Evolutionary conservation across 306 rosid species (phyloP).

Genomic region (Rosa rugosa): DNA sequence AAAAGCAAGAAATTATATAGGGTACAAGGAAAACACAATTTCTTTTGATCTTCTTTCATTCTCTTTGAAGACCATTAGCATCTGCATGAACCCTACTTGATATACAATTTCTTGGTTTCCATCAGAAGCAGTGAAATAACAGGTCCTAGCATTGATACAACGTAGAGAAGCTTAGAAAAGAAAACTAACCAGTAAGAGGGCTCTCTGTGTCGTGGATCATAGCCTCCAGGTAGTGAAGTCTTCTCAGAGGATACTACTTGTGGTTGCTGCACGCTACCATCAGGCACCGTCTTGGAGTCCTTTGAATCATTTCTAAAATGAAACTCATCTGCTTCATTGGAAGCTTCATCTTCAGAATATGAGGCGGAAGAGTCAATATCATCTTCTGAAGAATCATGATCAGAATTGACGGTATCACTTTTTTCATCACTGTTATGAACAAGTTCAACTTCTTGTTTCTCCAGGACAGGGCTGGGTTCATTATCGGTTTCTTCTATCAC

Average conservation of each 20-base stretch:
- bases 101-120: neutral
- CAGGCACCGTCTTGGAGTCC: constrained; percentile 26
- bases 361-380: constrained; percentile 53
- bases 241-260: constrained; percentile 38
- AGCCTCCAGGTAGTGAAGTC: constrained; percentile 73
- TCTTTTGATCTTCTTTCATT: neutral
- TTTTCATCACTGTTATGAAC: constrained; percentile 25
- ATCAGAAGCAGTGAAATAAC: neutral
- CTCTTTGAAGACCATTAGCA: neutral
- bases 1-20: no score
- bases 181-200: constrained; percentile 72
- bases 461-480: constrained; percentile 38
- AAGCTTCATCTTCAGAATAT: constrained; percentile 59
- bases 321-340: constrained; percentile 62
- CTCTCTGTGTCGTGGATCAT: constrained; percentile 78
- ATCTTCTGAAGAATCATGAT: constrained; percentile 56
- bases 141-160: neutral
- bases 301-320: constrained; percentile 41
- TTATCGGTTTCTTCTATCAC: constrained; percentile 61
- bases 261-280: constrained; percentile 32
- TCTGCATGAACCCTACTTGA: neutral
- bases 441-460: constrained; percentile 26
- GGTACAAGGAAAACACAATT: neutral
- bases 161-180: constrained; percentile 16
- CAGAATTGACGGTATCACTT: constrained; percentile 36